phyloP scores from a whole-genome alignment of 2,329 filamentous ascomycete species.

The Fusarium albosuccineum region DNA sequence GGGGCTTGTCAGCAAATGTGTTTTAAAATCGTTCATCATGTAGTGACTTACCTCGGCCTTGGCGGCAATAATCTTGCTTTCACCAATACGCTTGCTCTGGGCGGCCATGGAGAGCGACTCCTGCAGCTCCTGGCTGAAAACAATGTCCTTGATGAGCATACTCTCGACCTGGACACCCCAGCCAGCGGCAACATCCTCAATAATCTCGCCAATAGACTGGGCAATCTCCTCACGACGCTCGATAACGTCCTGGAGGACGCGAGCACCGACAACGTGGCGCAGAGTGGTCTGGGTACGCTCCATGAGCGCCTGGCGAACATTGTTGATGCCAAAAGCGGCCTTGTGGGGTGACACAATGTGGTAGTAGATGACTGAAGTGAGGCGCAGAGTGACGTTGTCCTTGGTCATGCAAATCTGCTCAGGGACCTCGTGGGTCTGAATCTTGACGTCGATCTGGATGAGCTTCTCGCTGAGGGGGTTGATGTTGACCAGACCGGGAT shows the following conservation, averaged over 20 bases:
- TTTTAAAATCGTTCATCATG: not conserved
- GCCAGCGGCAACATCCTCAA: constrained; percentile 91
- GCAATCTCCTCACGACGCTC: constrained; percentile 98
- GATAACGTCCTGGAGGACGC: constrained; percentile 97
- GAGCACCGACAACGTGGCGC: constrained; percentile 94
- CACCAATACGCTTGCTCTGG: constrained; percentile 97
- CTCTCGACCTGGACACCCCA: constrained; percentile 98
- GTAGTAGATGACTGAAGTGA: constrained; percentile 99
- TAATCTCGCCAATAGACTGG: constrained; percentile 94
- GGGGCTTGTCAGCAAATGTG: not conserved
- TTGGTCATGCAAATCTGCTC: constrained; percentile 99
- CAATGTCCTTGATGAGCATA: constrained; percentile 99
- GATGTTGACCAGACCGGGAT: constrained; percentile 96
- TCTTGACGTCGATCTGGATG: constrained; percentile 97
- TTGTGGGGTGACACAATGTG: constrained; percentile 96
- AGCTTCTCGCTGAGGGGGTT: constrained; percentile 94
- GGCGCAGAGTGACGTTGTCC: constrained; percentile 94
- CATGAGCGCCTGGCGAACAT: constrained; percentile 94
- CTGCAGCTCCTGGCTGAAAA: constrained; percentile 95
- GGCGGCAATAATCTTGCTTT: constrained; percentile 97
- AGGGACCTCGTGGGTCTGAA: constrained; percentile 97
- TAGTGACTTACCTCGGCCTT: constrained; percentile 76
- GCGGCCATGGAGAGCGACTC: constrained; percentile 98
- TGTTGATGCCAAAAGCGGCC: constrained; percentile 94
- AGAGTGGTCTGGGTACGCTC: constrained; percentile 98